Base-by-base conservation (phyloP, 2,329 filamentous ascomycete genomes). In the Colletotrichum viniferum region DNA sequence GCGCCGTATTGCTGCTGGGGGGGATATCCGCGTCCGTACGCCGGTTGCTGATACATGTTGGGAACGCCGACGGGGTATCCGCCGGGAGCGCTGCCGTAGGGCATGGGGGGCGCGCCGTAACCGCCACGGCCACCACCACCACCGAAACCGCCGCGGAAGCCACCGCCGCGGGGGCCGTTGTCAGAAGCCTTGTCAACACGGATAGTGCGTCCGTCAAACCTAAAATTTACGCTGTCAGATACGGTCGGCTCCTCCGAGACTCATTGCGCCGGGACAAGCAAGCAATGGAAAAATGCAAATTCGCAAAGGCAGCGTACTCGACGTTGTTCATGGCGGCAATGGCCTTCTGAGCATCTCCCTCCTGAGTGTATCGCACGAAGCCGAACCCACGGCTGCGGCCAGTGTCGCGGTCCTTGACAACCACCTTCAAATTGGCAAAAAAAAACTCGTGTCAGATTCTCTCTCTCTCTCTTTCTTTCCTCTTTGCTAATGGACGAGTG, bases 401-500 rank as follows among this genome's bases (percentile, higher is more conserved):
- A 82, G 96, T 98, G 84, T 98, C 96, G 82, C 96, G 95, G 86
- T 99, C 96, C 88, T 98, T 98, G 81, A 98, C 96, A 79, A 99
- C 96, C 77, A 98, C 95, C 96, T 98, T 82, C 26, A 76, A 68
- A 66, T 56, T 26, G 63, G 71, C 12, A 61, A 36, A 60, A 60
- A 60, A 62, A 64, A 73, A 65, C 72, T 62, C 72, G 76, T 43
- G 76, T 79, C 71, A 81, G 77, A 79, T 73, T 65, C 69, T 30
- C 55, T 63, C 63, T 30, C 69, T 26, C 43, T 55, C 64, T 24
- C 52, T 56, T 18, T 26, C 60, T 36, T 13, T 55, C 10, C 14
- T 67, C 24, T 36, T 48, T 69, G 34, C 58, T 52, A 56, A 28
- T 64, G 52, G 43, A 72, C 38, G 32, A 24, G 18, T 56, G 21